Evolutionary conservation across 2,329 filamentous ascomycete species (phyloP).

Genomic region (Coniochaeta sp.): DNA sequence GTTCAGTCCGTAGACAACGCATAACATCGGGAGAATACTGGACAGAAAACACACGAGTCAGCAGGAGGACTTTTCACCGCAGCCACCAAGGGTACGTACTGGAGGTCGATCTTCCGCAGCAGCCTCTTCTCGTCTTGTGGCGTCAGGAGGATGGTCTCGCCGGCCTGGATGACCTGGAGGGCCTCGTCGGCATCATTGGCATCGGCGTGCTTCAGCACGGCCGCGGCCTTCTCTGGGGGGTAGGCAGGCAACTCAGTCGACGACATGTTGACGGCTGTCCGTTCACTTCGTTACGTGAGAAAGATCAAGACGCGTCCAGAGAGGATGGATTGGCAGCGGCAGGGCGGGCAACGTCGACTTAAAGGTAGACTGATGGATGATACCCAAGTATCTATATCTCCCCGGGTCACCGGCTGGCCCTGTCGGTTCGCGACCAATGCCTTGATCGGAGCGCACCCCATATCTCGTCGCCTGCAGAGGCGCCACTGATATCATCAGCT

Average conservation of each 20-base stretch:
- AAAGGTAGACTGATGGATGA: not conserved
- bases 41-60: no score
- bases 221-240: not conserved
- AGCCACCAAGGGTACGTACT: no score
- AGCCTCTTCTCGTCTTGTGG: conserved; percentile 31
- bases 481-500: not conserved
- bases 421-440: not conserved
- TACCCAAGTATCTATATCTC: not conserved
- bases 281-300: not conserved
- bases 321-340: not conserved
- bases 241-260: not conserved
- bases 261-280: not conserved
- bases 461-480: not conserved
- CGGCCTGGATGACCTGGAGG: conserved; percentile 29
- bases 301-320: not conserved
- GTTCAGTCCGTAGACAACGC: conserved; percentile 50
- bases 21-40: conserved; percentile 46
- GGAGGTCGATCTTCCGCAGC: conserved; percentile 36
- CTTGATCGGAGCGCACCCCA: not conserved
- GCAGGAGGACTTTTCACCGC: no score
- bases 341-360: not conserved
- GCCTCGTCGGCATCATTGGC: conserved; percentile 34
- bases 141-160: conserved; percentile 26
- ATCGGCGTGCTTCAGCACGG: conserved; percentile 25
- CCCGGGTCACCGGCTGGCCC: not conserved